phyloP scores from a whole-genome alignment of 2,329 filamentous ascomycete species.

The Colletotrichum musicola region DNA sequence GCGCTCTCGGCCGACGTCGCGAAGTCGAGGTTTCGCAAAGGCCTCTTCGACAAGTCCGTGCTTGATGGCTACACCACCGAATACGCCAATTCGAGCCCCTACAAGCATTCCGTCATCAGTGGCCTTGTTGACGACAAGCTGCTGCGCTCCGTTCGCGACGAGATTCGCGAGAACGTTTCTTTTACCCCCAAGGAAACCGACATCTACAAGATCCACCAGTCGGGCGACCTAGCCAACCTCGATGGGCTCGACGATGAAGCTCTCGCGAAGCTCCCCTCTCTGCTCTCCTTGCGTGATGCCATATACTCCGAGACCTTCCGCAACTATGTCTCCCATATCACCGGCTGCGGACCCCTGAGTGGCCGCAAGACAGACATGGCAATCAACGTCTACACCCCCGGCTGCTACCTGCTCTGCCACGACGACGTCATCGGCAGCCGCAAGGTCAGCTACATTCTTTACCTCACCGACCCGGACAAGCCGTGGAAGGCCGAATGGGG shows the following conservation, averaged over 20 bases:
- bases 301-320: slow-evolving; percentile 93
- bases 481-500: slow-evolving; percentile 95
- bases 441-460: slow-evolving; percentile 96
- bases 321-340: slow-evolving; percentile 88
- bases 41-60: slow-evolving; percentile 72
- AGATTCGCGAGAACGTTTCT: slow-evolving; percentile 90
- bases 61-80: slow-evolving; percentile 70
- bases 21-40: slow-evolving; percentile 71
- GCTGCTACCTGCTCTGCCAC: slow-evolving; percentile 95
- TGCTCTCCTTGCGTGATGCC: slow-evolving; percentile 93
- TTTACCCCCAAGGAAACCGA: slow-evolving; percentile 99
- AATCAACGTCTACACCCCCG: slow-evolving; percentile 97
- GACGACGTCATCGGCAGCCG: slow-evolving; percentile 99
- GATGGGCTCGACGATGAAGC: slow-evolving; percentile 92
- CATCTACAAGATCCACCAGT: slow-evolving; percentile 99
- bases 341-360: slow-evolving; percentile 86
- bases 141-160: slow-evolving; percentile 85
- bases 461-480: slow-evolving; percentile 90
- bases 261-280: slow-evolving; percentile 85
- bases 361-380: slow-evolving; percentile 98
- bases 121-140: slow-evolving; percentile 83
- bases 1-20: slow-evolving; percentile 64
- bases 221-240: slow-evolving; percentile 95
- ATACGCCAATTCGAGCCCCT: slow-evolving; percentile 76
- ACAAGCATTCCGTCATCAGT: slow-evolving; percentile 93